Evolutionary conservation across 2,329 filamentous ascomycete genomes (phyloP).

Genomic region (Sclerotinia glacialis): DNA sequence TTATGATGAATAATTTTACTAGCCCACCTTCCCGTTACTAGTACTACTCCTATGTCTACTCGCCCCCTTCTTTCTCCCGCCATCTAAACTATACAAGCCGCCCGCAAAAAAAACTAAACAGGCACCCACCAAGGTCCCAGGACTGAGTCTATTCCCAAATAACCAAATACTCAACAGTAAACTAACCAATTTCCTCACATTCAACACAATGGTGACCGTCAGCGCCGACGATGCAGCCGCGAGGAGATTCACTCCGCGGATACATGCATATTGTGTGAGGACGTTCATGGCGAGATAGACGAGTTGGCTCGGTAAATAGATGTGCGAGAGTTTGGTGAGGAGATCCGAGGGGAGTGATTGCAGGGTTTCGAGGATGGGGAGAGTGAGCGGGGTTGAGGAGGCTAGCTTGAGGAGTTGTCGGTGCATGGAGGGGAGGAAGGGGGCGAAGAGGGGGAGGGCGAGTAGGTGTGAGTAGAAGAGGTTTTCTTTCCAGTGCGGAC

Average conservation of each 20-base stretch:
- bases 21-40: slow-evolving; percentile 20
- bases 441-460: slow-evolving; percentile 72
- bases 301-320: slow-evolving; percentile 64
- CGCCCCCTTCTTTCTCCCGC: slow-evolving; percentile 20
- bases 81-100: slow-evolving; percentile 83
- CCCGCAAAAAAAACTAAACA: slow-evolving; percentile 85
- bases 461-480: slow-evolving; percentile 87
- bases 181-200: slow-evolving; percentile 90
- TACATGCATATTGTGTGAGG: slow-evolving; percentile 89
- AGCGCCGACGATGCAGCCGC: slow-evolving; percentile 85
- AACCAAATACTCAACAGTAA: slow-evolving; percentile 88
- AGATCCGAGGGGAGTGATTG: slow-evolving; percentile 42
- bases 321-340: slow-evolving; percentile 40
- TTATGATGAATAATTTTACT: slow-evolving; percentile 15
- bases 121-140: slow-evolving; percentile 76
- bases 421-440: slow-evolving; percentile 64
- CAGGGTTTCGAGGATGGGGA: slow-evolving; percentile 38
- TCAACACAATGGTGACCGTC: slow-evolving; percentile 94
- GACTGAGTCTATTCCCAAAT: slow-evolving; percentile 80
- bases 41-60: slow-evolving; percentile 13
- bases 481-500: slow-evolving; percentile 91
- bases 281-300: slow-evolving; percentile 73
- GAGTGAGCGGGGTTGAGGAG: slow-evolving; percentile 58
- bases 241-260: slow-evolving; percentile 92
- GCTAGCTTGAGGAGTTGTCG: slow-evolving; percentile 63